These are phyloP conservation scores for Alnus rubra DNA, from an alignment of 306 rosid genomes.

Conservation along the genomic window DNA sequence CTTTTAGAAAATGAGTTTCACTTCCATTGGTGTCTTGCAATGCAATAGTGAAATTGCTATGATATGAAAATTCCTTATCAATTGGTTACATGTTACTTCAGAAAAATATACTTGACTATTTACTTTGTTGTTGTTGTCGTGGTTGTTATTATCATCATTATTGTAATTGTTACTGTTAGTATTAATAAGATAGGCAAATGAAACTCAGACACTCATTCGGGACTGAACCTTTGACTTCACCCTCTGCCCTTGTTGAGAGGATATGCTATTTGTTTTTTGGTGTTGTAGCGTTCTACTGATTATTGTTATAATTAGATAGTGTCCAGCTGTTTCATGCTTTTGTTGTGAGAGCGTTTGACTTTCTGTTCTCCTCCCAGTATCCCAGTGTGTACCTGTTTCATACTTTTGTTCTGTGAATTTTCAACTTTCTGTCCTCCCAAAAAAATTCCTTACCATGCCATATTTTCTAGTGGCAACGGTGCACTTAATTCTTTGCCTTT, in stretches of 20 bases:
- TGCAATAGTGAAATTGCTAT: neutral
- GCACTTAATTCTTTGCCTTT: constrained; percentile 15
- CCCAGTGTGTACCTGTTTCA: neutral
- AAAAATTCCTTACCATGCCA: neutral
- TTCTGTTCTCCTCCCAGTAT: neutral
- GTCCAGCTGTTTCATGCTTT: neutral
- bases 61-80: neutral
- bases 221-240: neutral
- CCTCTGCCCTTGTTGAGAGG: neutral
- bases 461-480: neutral
- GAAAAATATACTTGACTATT: neutral
- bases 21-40: neutral
- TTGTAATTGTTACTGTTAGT: no score
- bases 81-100: neutral
- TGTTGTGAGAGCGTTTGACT: neutral
- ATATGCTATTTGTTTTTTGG: neutral
- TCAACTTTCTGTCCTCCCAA: neutral
- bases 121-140: neutral
- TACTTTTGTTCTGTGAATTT: neutral
- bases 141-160: no score
- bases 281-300: neutral
- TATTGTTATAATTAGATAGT: neutral
- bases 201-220: neutral
- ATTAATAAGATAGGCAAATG: neutral
- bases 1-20: constrained; percentile 1